Percentiles rank a stretch among this genome's conserved stretches.
phyloP scores from a whole-genome alignment of 768 basidiomycete genomes.

The Pulveroboletus sp. region DNA sequence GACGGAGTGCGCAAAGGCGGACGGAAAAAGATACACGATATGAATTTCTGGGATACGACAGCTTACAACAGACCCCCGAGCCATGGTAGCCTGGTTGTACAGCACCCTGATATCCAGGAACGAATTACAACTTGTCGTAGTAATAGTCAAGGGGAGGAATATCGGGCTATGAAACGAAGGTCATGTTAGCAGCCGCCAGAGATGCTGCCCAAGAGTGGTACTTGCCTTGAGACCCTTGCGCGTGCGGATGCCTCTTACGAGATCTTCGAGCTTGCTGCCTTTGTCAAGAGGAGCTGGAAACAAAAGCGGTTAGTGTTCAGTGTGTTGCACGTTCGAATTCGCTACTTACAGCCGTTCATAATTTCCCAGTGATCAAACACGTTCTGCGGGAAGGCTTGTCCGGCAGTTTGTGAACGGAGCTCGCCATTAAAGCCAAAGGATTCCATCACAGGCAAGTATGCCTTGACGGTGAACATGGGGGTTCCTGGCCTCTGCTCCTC shows the following conservation, averaged over 20 bases:
- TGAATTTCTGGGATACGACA: constrained; percentile 17
- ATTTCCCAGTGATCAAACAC: constrained; percentile 94
- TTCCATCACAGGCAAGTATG: constrained; percentile 87
- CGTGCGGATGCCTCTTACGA: constrained; percentile 77
- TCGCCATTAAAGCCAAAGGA: constrained; percentile 98
- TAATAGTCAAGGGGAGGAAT: constrained; percentile 85
- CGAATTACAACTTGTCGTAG: constrained; percentile 84
- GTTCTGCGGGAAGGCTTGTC: constrained; percentile 97
- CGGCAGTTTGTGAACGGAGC: constrained; percentile 86
- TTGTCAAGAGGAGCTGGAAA: constrained; percentile 71
- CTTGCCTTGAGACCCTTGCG: constrained; percentile 94
- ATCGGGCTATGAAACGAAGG: constrained; percentile 58
- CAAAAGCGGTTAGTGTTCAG: constrained; percentile 2
- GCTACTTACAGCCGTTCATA: constrained; percentile 73
- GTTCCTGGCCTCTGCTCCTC: constrained; percentile 97
- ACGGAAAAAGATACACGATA: constrained; percentile 11
- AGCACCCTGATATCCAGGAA: constrained; percentile 1
- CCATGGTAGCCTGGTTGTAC: constrained; percentile 7
- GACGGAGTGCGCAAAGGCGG: neutral
- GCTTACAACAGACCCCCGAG: constrained; percentile 13
- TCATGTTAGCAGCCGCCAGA: constrained; percentile 8
- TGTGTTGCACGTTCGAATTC: neutral
- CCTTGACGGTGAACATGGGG: constrained; percentile 99
- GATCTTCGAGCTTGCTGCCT: constrained; percentile 86
- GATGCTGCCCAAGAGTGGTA: neutral